These are phyloP conservation scores for Paramecium primaurelia DNA, from an alignment of 73 alveolate species.

Conservation along the genomic window DNA sequence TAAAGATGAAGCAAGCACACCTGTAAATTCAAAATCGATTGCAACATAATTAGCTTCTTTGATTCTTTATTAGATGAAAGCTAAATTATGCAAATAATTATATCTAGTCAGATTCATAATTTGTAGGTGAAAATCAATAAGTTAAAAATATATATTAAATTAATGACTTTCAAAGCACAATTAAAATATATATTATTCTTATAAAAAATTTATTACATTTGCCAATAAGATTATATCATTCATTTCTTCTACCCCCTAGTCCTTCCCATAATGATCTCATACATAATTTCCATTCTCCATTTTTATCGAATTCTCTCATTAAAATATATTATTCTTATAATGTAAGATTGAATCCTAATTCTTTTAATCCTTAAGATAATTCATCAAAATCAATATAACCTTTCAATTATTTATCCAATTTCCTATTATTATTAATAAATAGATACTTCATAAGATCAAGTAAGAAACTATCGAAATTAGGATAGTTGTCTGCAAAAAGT, in stretches of 20 bases:
- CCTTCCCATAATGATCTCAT: conserved; percentile 14
- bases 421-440: background rate
- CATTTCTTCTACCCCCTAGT: background rate
- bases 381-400: background rate
- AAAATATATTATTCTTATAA: background rate
- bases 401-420: background rate
- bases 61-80: background rate
- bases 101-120: background rate
- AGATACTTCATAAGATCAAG: background rate
- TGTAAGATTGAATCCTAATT: background rate
- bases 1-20: conserved; percentile 1
- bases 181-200: background rate
- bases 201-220: background rate
- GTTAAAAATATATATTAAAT: background rate
- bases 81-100: background rate
- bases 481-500: background rate
- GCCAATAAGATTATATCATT: background rate
- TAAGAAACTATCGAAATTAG: background rate
- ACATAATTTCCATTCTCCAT: background rate
- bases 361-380: background rate
- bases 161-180: background rate
- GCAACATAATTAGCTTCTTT: background rate
- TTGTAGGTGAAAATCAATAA: background rate
- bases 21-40: conserved; percentile 19
- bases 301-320: too few relatives aligned